Percentiles rank a stretch among this genome's conserved stretches.
Evolutionary conservation across 306 rosid genomes (phyloP).

Genomic region (Echinosophora koreensis): DNA sequence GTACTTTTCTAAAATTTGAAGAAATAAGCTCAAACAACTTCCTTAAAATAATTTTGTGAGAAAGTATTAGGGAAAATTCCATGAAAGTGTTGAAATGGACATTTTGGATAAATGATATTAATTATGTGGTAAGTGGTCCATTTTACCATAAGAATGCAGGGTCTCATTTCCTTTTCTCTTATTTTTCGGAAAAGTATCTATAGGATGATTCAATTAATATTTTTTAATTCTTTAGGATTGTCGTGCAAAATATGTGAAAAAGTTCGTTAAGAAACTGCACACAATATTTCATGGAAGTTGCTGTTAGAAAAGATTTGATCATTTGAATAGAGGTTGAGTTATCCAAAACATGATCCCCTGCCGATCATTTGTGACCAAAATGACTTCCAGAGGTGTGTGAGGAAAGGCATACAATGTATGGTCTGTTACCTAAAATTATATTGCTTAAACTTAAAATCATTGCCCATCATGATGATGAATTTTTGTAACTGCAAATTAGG

Average conservation of each 20-base stretch:
- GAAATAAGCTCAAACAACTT: slow-evolving; percentile 16
- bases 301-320: slow-evolving; percentile 1
- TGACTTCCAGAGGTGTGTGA: background rate
- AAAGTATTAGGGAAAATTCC: background rate
- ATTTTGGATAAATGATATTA: slow-evolving; percentile 9
- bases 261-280: background rate
- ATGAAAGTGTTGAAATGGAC: slow-evolving; percentile 4
- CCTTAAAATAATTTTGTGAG: background rate
- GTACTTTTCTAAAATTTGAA: slow-evolving; percentile 27
- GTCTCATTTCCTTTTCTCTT: slow-evolving; percentile 6
- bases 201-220: background rate
- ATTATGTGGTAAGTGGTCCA: slow-evolving; percentile 8
- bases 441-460: slow-evolving; percentile 12
- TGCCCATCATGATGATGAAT: slow-evolving; percentile 13
- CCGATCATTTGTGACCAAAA: background rate
- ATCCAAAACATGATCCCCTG: background rate
- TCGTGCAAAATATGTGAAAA: background rate
- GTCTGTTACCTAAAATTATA: slow-evolving; percentile 5
- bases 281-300: slow-evolving; percentile 10
- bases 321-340: slow-evolving; percentile 2
- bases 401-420: background rate
- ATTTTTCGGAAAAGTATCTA: background rate
- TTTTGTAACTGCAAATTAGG: slow-evolving; percentile 7
- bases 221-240: background rate
- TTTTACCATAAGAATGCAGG: background rate